Percentiles rank a stretch among this genome's conserved stretches.
phyloP scores from a whole-genome alignment of 768 basidiomycete species.

The Cystofilobasidium bisporidii region DNA sequence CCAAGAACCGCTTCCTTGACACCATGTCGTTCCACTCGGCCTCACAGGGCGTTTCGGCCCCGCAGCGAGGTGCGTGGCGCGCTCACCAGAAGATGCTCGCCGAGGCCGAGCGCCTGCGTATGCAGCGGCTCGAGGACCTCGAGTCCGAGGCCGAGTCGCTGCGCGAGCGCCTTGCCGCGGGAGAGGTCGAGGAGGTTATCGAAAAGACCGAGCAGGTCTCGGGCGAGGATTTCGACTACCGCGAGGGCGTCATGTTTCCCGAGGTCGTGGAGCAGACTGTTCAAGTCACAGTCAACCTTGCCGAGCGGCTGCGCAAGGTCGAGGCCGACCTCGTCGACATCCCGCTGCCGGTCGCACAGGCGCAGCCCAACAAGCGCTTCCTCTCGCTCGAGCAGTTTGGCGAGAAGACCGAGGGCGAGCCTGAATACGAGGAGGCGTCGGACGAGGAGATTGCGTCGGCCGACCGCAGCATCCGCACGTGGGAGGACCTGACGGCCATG shows the following conservation, averaged over 20 bases:
- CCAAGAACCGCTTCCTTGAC: constrained; percentile 73
- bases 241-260: constrained; percentile 37
- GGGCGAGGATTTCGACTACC: constrained; percentile 40
- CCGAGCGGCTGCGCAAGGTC: constrained; percentile 26
- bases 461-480: constrained; percentile 51
- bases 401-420: neutral
- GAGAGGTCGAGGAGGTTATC: constrained; percentile 8
- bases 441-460: neutral
- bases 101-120: constrained; percentile 27
- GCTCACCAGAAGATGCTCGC: constrained; percentile 63
- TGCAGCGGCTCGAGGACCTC: constrained; percentile 50
- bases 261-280: neutral
- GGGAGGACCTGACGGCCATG: constrained; percentile 87
- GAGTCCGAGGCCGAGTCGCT: constrained; percentile 42
- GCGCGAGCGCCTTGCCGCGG: constrained; percentile 32
- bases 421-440: neutral
- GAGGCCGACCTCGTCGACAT: constrained; percentile 30
- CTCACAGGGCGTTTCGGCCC: constrained; percentile 84
- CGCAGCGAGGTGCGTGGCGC: constrained; percentile 88
- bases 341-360: neutral
- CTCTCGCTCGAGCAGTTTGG: constrained; percentile 15
- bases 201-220: neutral
- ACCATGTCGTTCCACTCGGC: constrained; percentile 93
- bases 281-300: neutral
- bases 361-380: neutral